Conservation (phyloP, 768 basidiomycete genomes). For the Filobasidium floriforme region DNA sequence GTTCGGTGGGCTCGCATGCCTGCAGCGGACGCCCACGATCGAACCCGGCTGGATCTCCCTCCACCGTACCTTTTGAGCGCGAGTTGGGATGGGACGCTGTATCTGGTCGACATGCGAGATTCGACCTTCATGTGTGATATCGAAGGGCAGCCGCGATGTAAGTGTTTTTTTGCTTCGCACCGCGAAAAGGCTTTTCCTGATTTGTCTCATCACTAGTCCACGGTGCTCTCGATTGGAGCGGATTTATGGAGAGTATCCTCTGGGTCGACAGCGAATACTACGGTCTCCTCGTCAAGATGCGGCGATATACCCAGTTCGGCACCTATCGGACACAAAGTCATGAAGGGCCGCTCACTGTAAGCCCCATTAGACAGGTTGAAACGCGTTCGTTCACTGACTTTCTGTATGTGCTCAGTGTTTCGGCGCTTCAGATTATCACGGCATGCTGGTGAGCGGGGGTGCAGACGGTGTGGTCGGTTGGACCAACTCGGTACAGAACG, state of each 20-base stretch:
- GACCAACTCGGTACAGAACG: slow-evolving; percentile 27
- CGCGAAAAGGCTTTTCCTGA: no score
- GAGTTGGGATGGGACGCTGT: slow-evolving; percentile 71
- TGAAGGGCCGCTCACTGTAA: slow-evolving; percentile 62
- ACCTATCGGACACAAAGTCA: slow-evolving; percentile 11
- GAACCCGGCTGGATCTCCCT: slow-evolving; percentile 51
- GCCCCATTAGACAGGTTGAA: background rate
- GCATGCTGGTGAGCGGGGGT: slow-evolving; percentile 71
- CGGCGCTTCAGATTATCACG: slow-evolving; percentile 72
- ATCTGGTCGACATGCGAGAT: slow-evolving; percentile 69
- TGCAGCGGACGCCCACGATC: slow-evolving; percentile 36
- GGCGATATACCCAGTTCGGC: background rate
- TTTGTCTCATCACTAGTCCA: background rate
- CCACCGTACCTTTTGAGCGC: slow-evolving; percentile 69
- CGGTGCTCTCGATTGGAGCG: slow-evolving; percentile 28
- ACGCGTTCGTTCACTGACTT: background rate
- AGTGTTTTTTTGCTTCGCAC: background rate
- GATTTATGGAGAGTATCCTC: background rate
- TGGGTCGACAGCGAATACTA: slow-evolving; percentile 1
- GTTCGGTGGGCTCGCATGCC: slow-evolving; percentile 69
- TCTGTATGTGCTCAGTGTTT: slow-evolving; percentile 52
- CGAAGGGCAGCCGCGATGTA: slow-evolving; percentile 12
- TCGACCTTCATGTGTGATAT: slow-evolving; percentile 22
- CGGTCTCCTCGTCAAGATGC: slow-evolving; percentile 13
- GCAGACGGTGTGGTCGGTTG: slow-evolving; percentile 61